A percentile compares a stretch with the other conserved stretches of the same genome.
Conservation (phyloP, 805 yeast genomes). For the Candida parachauliodes region DNA sequence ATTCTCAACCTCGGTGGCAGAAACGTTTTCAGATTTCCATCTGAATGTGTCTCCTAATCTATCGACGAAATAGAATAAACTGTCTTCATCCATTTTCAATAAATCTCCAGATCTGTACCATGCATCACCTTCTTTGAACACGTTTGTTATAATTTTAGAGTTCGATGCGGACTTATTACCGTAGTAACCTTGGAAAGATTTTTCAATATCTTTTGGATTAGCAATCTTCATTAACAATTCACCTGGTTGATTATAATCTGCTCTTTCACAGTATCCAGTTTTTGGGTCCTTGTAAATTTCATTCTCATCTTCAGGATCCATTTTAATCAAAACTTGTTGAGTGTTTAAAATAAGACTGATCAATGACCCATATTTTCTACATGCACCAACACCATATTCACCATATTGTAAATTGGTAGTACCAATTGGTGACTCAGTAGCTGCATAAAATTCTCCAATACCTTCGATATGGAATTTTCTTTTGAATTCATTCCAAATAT, state of each 20-base stretch:
- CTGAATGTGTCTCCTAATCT: slow-evolving; percentile 93
- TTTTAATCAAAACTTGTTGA: slow-evolving; percentile 60
- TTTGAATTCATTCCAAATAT: slow-evolving; percentile 83
- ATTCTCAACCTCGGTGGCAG: slow-evolving; percentile 90
- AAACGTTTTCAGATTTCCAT: slow-evolving; percentile 95
- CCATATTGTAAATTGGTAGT: slow-evolving; percentile 78
- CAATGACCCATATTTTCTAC: slow-evolving; percentile 70
- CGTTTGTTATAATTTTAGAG: slow-evolving; percentile 69
- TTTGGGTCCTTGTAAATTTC: slow-evolving; percentile 65
- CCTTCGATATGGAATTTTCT: slow-evolving; percentile 67
- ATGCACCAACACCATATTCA: slow-evolving; percentile 81
- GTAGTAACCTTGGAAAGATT: slow-evolving; percentile 84
- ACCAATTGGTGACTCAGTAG: slow-evolving; percentile 90
- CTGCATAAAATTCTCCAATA: slow-evolving; percentile 89
- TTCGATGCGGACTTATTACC: slow-evolving; percentile 78
- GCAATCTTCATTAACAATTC: slow-evolving; percentile 78
- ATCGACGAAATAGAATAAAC: slow-evolving; percentile 80
- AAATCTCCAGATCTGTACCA: slow-evolving; percentile 90
- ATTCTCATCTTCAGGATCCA: slow-evolving; percentile 78
- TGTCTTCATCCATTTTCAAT: slow-evolving; percentile 62
- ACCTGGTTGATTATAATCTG: slow-evolving; percentile 69
- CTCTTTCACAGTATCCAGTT: slow-evolving; percentile 55
- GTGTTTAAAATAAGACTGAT: slow-evolving; percentile 49
- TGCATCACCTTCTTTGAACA: slow-evolving; percentile 83
- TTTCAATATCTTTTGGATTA: slow-evolving; percentile 59